Evolutionary conservation across 2,329 filamentous ascomycete genomes (phyloP).

Genomic region (Venturia oleaginea): DNA sequence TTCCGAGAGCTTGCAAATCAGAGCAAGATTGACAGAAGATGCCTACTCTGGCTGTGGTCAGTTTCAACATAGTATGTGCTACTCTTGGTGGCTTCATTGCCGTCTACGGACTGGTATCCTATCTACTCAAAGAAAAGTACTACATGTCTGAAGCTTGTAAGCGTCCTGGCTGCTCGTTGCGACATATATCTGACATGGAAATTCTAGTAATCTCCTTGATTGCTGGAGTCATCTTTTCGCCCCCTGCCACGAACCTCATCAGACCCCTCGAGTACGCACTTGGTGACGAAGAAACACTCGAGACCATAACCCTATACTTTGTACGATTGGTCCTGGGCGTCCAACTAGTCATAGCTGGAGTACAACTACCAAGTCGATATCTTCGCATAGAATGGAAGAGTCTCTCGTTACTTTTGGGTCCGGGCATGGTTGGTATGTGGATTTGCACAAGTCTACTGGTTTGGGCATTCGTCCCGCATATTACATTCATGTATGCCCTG

Average conservation of each 20-base stretch:
- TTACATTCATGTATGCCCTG: slow-evolving; percentile 41
- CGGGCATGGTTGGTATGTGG: slow-evolving; percentile 56
- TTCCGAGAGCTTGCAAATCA: not conserved
- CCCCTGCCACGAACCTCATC: slow-evolving; percentile 66
- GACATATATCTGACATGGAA: not conserved
- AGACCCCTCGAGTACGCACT: slow-evolving; percentile 64
- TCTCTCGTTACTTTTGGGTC: slow-evolving; percentile 46
- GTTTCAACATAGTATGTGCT: slow-evolving; percentile 79
- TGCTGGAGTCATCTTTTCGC: slow-evolving; percentile 69
- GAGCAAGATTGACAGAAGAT: slow-evolving; percentile 29
- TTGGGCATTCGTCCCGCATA: slow-evolving; percentile 44
- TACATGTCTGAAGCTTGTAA: slow-evolving; percentile 84
- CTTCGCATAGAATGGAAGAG: slow-evolving; percentile 41
- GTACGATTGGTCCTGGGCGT: slow-evolving; percentile 59
- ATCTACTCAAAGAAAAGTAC: slow-evolving; percentile 78
- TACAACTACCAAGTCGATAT: slow-evolving; percentile 52
- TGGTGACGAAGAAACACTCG: slow-evolving; percentile 47
- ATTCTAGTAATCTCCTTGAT: slow-evolving; percentile 69
- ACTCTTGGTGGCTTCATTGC: slow-evolving; percentile 81
- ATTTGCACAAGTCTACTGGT: slow-evolving; percentile 49
- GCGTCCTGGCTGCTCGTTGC: slow-evolving; percentile 27
- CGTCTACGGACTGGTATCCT: slow-evolving; percentile 83
- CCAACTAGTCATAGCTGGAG: slow-evolving; percentile 55
- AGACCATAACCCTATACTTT: slow-evolving; percentile 73
- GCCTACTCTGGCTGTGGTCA: slow-evolving; percentile 55